These are phyloP conservation scores for Solioccasus polychromus DNA, from an alignment of 768 basidiomycete species.

Conservation along the genomic window DNA sequence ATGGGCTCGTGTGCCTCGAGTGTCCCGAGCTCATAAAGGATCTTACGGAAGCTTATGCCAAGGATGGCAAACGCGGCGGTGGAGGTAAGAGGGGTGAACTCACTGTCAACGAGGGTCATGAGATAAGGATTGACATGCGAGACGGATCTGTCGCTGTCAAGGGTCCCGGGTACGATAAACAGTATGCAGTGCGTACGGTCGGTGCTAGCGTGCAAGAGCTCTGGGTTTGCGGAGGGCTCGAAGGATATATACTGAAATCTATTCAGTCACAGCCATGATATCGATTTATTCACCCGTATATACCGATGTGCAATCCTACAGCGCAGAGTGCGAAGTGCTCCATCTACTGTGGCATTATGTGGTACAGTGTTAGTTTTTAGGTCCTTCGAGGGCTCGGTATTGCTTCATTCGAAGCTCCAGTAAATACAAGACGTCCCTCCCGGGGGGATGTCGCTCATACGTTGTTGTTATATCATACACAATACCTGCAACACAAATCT, in stretches of 20 bases:
- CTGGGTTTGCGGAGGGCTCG: slow-evolving; percentile 93
- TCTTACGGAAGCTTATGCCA: slow-evolving; percentile 71
- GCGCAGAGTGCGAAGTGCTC: background rate
- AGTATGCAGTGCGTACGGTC: slow-evolving; percentile 70
- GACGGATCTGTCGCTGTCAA: slow-evolving; percentile 66
- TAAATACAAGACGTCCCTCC: slow-evolving; percentile 38
- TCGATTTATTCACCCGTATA: background rate
- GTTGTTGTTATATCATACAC: slow-evolving; percentile 50
- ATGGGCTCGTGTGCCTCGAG: slow-evolving; percentile 93
- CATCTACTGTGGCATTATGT: slow-evolving; percentile 5
- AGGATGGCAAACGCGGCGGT: slow-evolving; percentile 68
- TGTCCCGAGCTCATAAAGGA: slow-evolving; percentile 86
- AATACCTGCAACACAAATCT: slow-evolving; percentile 54
- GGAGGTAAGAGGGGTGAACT: slow-evolving; percentile 82
- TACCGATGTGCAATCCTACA: background rate
- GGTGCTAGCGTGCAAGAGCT: slow-evolving; percentile 96
- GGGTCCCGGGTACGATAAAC: slow-evolving; percentile 42
- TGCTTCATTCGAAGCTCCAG: slow-evolving; percentile 26
- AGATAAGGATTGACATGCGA: slow-evolving; percentile 62
- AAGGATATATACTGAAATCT: slow-evolving; percentile 83
- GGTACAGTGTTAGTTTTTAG: background rate
- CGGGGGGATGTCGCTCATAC: slow-evolving; percentile 59
- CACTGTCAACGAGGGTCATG: slow-evolving; percentile 74
- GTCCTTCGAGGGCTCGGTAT: slow-evolving; percentile 15
- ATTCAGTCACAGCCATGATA: slow-evolving; percentile 41